Base-by-base conservation (phyloP, 2,329 filamentous ascomycete species). In the Diplodia intermedia region DNA sequence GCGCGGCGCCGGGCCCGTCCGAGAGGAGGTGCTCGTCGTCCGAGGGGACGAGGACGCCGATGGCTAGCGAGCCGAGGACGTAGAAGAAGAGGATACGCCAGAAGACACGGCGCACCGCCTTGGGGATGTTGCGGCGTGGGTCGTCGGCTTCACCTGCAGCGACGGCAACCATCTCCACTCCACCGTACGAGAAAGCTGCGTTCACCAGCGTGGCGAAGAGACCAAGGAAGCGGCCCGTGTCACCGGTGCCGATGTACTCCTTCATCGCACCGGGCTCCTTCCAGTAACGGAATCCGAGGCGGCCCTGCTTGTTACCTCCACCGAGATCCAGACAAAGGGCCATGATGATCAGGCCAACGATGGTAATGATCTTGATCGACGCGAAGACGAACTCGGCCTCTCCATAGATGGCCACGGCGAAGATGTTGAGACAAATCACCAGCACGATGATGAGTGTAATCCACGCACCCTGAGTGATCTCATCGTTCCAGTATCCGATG, bases 221-320 rank as follows among this genome's bases (percentile, higher is more conserved):
- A 0, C 75, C 76, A 0, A 79, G 80, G 2, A 82, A 79, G 18
- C 80, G 55, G 7, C 88, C 89, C 81, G 81, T 85, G 1, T 74
- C 71, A 0, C 86, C 86, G 0, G 78, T 78, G 2, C 82, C 82
- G n/a, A 90, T 84, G 73, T 89, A 86, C 72, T 89, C 86, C 52
- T 89, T 87, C 74, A 90, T 89, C 0, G 70, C 76, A 71, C 68
- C 68, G 76, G 14, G 82, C 80, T 67, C 15, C 72, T 80, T 84
- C 90, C 90, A 92, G 76, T 90, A 91, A 40, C 82, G 78, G 75
- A 91, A 91, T 2, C 90, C 90, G 20, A 88, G 83, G 4, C 85
- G 81, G 23, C 85, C 82, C 0, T 84, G 84, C 4, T 86, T 86
- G 0, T 87, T 84, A 1, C 87, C 82, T 56, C 88, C 74, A 23